Conservation (phyloP, 495 filamentous ascomycete genomes). For the Tuber melanosporum region DNA sequence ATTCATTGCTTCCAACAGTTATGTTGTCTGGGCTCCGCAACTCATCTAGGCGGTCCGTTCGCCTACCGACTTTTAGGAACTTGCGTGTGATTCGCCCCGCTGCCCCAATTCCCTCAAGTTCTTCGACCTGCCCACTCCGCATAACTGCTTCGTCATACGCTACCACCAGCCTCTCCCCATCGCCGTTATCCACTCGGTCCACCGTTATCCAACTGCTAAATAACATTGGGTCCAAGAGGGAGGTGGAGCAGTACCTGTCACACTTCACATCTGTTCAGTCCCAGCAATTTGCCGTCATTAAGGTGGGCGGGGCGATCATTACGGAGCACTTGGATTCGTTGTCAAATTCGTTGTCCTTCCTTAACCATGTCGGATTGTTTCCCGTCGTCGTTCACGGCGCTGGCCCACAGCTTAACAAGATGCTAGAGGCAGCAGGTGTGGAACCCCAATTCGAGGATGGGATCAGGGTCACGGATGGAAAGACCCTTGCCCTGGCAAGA, state of each 20-base stretch:
- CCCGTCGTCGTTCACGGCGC: slow-evolving; percentile 96
- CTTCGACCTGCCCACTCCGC: slow-evolving; percentile 16
- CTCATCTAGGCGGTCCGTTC: slow-evolving; percentile 35
- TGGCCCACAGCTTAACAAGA: slow-evolving; percentile 90
- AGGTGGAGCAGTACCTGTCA: slow-evolving; percentile 96
- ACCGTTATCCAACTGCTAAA: slow-evolving; percentile 91
- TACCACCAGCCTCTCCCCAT: slow-evolving; percentile 11
- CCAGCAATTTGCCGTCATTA: slow-evolving; percentile 97
- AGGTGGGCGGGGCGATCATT: slow-evolving; percentile 95
- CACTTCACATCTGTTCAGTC: slow-evolving; percentile 96
- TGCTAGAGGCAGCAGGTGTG: slow-evolving; percentile 84
- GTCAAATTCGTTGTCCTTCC: slow-evolving; percentile 79
- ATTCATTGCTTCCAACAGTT: slow-evolving; percentile 26
- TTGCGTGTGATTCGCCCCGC: slow-evolving; percentile 16
- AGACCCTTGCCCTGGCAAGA: slow-evolving; percentile 83
- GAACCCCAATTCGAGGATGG: slow-evolving; percentile 96
- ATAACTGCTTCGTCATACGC: slow-evolving; percentile 14
- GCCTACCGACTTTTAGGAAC: slow-evolving; percentile 17
- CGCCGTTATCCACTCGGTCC: slow-evolving; percentile 58
- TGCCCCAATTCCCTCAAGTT: slow-evolving; percentile 1
- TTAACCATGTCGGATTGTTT: slow-evolving; percentile 92
- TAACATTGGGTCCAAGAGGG: slow-evolving; percentile 93
- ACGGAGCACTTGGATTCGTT: slow-evolving; percentile 89
- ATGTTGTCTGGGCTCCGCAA: slow-evolving; percentile 36
- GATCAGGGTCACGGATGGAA: slow-evolving; percentile 90